A percentile compares a stretch with the other conserved stretches of the same genome.
Evolutionary conservation across 2,329 filamentous ascomycete genomes (phyloP).

Genomic region (Fusarium foetens): DNA sequence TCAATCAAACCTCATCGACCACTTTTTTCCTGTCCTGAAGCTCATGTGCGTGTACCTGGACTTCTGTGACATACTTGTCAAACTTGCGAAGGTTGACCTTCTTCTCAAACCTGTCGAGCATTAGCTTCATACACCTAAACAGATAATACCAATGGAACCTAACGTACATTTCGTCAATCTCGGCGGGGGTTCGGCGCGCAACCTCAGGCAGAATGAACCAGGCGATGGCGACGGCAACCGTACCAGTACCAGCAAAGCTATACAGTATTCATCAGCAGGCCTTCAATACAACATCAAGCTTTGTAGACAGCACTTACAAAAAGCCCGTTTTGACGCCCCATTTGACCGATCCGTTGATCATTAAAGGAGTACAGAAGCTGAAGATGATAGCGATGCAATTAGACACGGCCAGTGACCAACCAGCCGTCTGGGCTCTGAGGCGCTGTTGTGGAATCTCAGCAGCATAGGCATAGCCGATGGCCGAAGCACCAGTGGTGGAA

Average conservation of each 20-base stretch:
- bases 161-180: not conserved
- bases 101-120: not conserved
- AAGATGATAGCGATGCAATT: not conserved
- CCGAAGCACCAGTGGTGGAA: not conserved
- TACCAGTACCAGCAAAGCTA: not conserved
- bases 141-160: rapidly evolving
- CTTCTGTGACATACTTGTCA: not conserved
- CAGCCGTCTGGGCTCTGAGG: not conserved
- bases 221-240: not conserved
- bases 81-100: not conserved
- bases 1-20: not conserved
- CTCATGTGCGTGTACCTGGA: not conserved
- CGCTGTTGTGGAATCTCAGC: not conserved
- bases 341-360: not conserved
- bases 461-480: not conserved
- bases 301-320: not conserved
- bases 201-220: not conserved
- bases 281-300: rapidly evolving
- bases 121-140: not conserved
- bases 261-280: not conserved
- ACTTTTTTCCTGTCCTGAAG: not conserved
- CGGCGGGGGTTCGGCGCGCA: not conserved
- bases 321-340: not conserved
- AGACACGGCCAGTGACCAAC: not conserved
- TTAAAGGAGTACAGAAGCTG: not conserved